phyloP scores from a whole-genome alignment of 2,329 filamentous ascomycete genomes.

The Aspergillus floridensis region DNA sequence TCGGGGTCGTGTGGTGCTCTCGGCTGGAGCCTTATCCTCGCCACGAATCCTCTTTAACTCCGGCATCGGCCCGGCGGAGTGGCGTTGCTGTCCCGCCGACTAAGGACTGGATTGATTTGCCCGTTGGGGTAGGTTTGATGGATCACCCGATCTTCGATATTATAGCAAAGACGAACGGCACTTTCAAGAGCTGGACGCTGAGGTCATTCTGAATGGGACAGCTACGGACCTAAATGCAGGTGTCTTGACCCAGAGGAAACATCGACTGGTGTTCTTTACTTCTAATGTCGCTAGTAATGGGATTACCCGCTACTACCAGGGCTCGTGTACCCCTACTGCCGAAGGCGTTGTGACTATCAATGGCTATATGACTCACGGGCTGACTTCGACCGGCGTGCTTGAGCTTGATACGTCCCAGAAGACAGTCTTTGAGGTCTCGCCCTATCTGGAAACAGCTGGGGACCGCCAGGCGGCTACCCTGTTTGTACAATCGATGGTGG shows the following conservation, averaged over 20 bases:
- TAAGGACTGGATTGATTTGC: constrained; percentile 50
- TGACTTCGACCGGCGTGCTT: constrained; percentile 25
- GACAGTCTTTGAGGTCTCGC: constrained; percentile 24
- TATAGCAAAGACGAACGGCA: constrained; percentile 1
- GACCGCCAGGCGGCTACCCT: constrained; percentile 20
- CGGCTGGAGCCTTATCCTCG: constrained; percentile 66
- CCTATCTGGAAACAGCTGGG: constrained; percentile 24
- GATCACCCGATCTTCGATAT: constrained; percentile 34
- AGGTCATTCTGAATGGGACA: background rate
- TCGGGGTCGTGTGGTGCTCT: constrained; percentile 64
- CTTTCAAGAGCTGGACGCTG: constrained; percentile 13
- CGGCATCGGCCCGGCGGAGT: constrained; percentile 57
- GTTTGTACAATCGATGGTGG: constrained; percentile 20
- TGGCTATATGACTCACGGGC: constrained; percentile 29
- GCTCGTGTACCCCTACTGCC: constrained; percentile 18
- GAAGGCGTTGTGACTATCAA: constrained; percentile 21
- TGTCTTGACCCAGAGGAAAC: constrained; percentile 22
- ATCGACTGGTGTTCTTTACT: constrained; percentile 27
- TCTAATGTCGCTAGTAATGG: constrained; percentile 23
- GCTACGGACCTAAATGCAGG: constrained; percentile 17
- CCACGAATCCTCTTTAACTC: constrained; percentile 64
- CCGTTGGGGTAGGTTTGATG: constrained; percentile 51
- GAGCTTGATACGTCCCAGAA: constrained; percentile 22
- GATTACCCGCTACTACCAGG: constrained; percentile 28
- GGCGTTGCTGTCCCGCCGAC: constrained; percentile 42